Evolutionary conservation across 2,329 filamentous ascomycete genomes (phyloP).

Genomic region (Beauveria medogensis): DNA sequence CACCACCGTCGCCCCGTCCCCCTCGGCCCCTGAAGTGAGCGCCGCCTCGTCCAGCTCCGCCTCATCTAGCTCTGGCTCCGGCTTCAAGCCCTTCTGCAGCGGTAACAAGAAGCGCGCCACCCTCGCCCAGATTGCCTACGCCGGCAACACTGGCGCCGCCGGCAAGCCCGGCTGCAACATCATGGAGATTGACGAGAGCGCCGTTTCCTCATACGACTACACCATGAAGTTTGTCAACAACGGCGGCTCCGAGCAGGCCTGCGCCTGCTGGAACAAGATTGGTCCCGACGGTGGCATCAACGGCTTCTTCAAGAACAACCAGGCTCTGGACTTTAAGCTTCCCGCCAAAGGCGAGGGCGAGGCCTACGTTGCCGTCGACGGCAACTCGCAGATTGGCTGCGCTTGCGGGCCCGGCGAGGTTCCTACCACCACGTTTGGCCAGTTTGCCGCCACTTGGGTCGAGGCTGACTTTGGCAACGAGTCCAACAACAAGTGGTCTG

Average conservation of each 20-base stretch:
- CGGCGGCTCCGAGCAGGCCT: slow-evolving; percentile 26
- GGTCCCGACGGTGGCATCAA: slow-evolving; percentile 34
- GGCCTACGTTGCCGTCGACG: slow-evolving; percentile 36
- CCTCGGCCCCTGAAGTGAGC: neutral
- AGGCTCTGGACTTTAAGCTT: slow-evolving; percentile 35
- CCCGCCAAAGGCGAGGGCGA: slow-evolving; percentile 24
- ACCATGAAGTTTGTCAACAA: slow-evolving; percentile 32
- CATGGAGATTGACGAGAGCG: slow-evolving; percentile 31
- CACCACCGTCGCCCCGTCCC: slow-evolving; percentile 7
- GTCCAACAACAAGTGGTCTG: slow-evolving; percentile 40
- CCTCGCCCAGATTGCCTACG: slow-evolving; percentile 35
- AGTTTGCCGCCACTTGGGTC: slow-evolving; percentile 38
- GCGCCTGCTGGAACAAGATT: slow-evolving; percentile 46
- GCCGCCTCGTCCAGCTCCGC: neutral
- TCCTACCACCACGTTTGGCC: slow-evolving; percentile 28
- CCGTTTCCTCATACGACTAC: slow-evolving; percentile 36
- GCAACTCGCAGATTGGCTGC: slow-evolving; percentile 41
- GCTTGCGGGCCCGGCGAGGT: slow-evolving; percentile 31
- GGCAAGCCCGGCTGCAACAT: slow-evolving; percentile 45
- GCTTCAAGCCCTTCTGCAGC: slow-evolving; percentile 27
- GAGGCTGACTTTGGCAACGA: slow-evolving; percentile 41
- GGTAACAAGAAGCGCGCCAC: slow-evolving; percentile 38
- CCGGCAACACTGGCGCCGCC: slow-evolving; percentile 35
- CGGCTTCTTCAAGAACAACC: slow-evolving; percentile 38
- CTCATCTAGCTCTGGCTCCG: slow-evolving; percentile 9